These are phyloP conservation scores for Aspergillus aculeatinus DNA, from an alignment of 2,329 filamentous ascomycete genomes.

Conservation along the genomic window DNA sequence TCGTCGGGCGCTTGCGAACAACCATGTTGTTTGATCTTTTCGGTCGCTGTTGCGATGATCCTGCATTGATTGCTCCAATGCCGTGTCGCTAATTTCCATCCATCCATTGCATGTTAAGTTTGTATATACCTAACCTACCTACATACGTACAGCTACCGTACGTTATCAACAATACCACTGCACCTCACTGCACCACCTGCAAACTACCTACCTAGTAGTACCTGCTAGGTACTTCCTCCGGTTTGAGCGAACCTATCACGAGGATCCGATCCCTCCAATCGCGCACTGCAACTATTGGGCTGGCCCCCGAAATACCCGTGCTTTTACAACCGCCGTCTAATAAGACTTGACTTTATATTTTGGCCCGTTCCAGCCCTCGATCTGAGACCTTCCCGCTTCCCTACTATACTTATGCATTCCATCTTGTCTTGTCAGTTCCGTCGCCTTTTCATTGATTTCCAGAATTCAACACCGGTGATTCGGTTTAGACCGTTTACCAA, in stretches of 20 bases:
- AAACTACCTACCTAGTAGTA: too few relatives aligned
- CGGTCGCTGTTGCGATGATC: slow-evolving; percentile 3
- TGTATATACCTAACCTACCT: slow-evolving; percentile 1
- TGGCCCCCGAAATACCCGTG: slow-evolving; percentile 18
- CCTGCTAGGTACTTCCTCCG: background rate
- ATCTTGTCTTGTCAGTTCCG: background rate
- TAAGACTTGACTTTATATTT: slow-evolving; percentile 2
- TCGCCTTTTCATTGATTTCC: background rate
- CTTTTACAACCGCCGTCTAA: slow-evolving; percentile 1
- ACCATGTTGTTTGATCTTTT: slow-evolving; percentile 16
- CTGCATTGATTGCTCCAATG: slow-evolving; percentile 9
- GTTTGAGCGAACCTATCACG: background rate
- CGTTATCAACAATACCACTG: background rate
- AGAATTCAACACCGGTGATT: background rate
- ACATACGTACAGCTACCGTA: too few relatives aligned
- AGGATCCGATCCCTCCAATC: slow-evolving; percentile 9
- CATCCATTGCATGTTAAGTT: background rate
- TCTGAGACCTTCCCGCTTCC: background rate
- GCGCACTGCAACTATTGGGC: slow-evolving; percentile 16
- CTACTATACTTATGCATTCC: background rate
- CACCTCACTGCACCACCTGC: too few relatives aligned
- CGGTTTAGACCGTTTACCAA: too few relatives aligned
- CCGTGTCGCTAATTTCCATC: slow-evolving; percentile 5
- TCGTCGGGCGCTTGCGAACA: slow-evolving; percentile 7
- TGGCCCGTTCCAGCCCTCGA: slow-evolving; percentile 1